Evolutionary conservation across 441 rosid genomes (phyloP), one percentile per base, ranked within the genome.

Genomic region (Melastoma candidum): DNA sequence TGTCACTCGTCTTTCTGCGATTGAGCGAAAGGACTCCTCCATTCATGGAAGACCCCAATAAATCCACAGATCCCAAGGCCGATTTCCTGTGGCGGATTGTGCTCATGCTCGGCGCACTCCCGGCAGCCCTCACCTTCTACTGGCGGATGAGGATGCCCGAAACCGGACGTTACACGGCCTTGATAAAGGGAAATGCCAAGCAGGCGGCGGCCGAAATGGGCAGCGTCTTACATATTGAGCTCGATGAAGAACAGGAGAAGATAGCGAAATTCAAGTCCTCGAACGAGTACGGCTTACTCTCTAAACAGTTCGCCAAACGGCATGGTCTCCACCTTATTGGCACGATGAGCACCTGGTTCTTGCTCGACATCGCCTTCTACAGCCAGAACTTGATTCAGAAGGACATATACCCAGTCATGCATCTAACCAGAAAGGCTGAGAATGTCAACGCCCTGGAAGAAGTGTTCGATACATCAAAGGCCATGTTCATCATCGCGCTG

Each of bases 321-420:
- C 45, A 52, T 3, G 46, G 46, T 10, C 9, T 0, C 25, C 56
- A 52, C 27, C 56, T 52, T 44, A 13, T 52, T 1, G 56, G 45
- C 56, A 52, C 56, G 7, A 52, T 52, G 56, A 52, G 46, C 56
- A 36, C 56, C 11, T 52, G 56, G 56, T 52, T 52, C 56, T 52
- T 52, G 56, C n/a, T 52, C 7, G 41, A 3, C 8, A 36, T 36
- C 41, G 41, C 41, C 41, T 36, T 36, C 41, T 36, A 36, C 41
- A 52, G 56, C 56, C 56, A 32, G 24, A 52, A 10, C 46, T 13
- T 52, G 56, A 22, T 44, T 17, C 56, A 32, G 56, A 52, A 52
- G 24, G 56, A 52, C 45, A 52, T 52, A 52, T 13, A 29, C 56
- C 56, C 44, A 26, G 43, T 29, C 56, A 52, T 14, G 56, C 2